Conservation (phyloP, 441 rosid species). For the Melianthus villosus region DNA sequence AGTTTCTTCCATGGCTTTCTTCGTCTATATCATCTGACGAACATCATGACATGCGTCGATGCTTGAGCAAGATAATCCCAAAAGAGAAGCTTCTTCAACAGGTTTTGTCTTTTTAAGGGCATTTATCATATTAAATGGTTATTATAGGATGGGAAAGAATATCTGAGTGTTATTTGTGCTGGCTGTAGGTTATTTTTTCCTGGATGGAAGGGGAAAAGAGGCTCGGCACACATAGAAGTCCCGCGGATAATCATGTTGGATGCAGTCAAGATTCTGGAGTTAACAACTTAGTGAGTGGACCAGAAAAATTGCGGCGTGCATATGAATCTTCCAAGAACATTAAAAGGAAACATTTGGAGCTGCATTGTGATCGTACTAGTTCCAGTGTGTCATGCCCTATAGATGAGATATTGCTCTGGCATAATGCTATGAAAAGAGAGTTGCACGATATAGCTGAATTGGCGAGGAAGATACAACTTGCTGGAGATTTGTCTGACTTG, state of each 20-base stretch:
- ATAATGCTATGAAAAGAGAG: slow-evolving; percentile 55
- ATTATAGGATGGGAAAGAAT: no score
- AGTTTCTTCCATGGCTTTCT: slow-evolving; percentile 94
- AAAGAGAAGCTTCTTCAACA: slow-evolving; percentile 61
- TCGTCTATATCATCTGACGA: slow-evolving; percentile 68
- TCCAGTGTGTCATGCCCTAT: slow-evolving; percentile 36
- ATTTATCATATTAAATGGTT: no score
- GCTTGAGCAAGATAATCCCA: slow-evolving; percentile 66
- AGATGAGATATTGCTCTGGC: slow-evolving; percentile 66
- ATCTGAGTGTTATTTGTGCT: no score
- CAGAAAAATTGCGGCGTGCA: slow-evolving; percentile 20
- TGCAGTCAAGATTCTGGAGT: slow-evolving; percentile 21
- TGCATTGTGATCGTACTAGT: slow-evolving; percentile 13
- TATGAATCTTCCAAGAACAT: slow-evolving; percentile 26
- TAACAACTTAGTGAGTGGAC: slow-evolving; percentile 15
- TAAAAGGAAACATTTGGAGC: slow-evolving; percentile 45
- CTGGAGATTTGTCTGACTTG: slow-evolving; percentile 46
- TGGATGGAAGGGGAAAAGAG: slow-evolving; percentile 48
- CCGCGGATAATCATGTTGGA: slow-evolving; percentile 16
- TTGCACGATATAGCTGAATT: slow-evolving; percentile 42
- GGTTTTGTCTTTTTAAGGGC: slow-evolving; percentile 48
- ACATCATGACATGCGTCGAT: slow-evolving; percentile 48
- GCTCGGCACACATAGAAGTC: slow-evolving; percentile 15
- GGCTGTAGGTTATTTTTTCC: slow-evolving; percentile 41
- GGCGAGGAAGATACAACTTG: slow-evolving; percentile 41